phyloP scores from a whole-genome alignment of 257 asterid species.

The Penstemon davidsonii region DNA sequence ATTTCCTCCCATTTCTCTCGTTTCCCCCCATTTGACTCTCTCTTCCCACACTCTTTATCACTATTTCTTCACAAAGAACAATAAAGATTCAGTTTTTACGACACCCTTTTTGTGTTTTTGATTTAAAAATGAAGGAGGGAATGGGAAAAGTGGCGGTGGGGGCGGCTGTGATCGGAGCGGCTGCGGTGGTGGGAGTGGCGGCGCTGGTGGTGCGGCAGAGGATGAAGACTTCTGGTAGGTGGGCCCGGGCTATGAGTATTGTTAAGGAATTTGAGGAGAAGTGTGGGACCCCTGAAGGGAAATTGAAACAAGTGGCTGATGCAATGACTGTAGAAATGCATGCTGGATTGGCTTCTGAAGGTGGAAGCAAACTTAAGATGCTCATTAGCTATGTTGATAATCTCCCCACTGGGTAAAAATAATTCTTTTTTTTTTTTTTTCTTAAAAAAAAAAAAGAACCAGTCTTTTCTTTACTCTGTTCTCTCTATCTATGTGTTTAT shows the following conservation, averaged over 20 bases:
- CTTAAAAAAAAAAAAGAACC: too few species aligned
- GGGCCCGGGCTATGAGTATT: slow-evolving; percentile 58
- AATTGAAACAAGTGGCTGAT: slow-evolving; percentile 61
- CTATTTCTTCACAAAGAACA: not conserved
- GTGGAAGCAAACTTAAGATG: slow-evolving; percentile 72
- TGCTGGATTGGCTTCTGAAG: slow-evolving; percentile 73
- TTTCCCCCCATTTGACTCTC: not conserved
- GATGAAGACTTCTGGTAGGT: slow-evolving; percentile 46
- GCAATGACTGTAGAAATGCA: slow-evolving; percentile 80
- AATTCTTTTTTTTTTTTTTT: not conserved
- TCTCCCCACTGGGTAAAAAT: slow-evolving; percentile 65
- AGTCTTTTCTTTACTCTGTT: too few species aligned
- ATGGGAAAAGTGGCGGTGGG: slow-evolving; percentile 54
- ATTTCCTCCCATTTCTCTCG: slow-evolving; percentile 18
- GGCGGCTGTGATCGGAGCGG: slow-evolving; percentile 56
- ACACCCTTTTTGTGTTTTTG: not conserved
- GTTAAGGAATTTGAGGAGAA: slow-evolving; percentile 55
- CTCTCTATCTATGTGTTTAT: too few species aligned
- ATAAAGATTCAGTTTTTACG: slow-evolving; percentile 16
- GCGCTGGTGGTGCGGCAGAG: slow-evolving; percentile 48
- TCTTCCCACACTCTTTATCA: not conserved
- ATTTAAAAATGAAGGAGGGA: slow-evolving; percentile 39
- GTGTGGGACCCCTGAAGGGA: slow-evolving; percentile 46
- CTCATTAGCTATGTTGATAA: slow-evolving; percentile 60
- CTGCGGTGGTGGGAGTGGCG: slow-evolving; percentile 52